A percentile compares a stretch with the other conserved stretches of the same genome.
Conservation (phyloP, 257 asterid genomes). For the Forsythia suspensa region DNA sequence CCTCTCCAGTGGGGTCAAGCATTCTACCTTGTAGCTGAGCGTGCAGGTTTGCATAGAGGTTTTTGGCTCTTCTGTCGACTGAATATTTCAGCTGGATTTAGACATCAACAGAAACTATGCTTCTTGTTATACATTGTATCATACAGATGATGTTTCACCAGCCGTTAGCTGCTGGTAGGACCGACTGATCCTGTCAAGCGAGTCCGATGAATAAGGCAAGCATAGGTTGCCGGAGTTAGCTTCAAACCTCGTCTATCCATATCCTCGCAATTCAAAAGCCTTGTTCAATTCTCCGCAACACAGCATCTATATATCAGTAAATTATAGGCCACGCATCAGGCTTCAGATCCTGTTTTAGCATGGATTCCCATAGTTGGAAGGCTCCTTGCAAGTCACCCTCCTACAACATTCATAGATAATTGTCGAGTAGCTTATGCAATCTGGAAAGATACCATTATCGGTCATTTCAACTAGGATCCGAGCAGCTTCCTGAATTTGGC, state of each 20-base stretch:
- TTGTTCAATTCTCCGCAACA: slow-evolving; percentile 52
- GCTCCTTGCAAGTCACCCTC: slow-evolving; percentile 69
- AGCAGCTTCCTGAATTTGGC: slow-evolving; percentile 54
- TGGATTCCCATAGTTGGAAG: slow-evolving; percentile 63
- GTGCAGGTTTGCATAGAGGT: not conserved
- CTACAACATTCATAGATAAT: slow-evolving; percentile 58
- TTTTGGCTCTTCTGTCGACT: not conserved
- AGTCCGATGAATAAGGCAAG: slow-evolving; percentile 28
- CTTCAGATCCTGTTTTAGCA: slow-evolving; percentile 55
- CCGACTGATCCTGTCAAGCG: slow-evolving; percentile 22
- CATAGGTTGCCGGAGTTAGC: slow-evolving; percentile 49
- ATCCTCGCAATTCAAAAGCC: slow-evolving; percentile 60
- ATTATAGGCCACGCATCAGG: slow-evolving; percentile 84
- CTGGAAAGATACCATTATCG: slow-evolving; percentile 54
- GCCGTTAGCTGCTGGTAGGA: not conserved
- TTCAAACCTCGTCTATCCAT: slow-evolving; percentile 72
- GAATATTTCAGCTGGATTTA: not conserved
- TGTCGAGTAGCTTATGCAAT: slow-evolving; percentile 78
- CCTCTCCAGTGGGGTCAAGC: not conserved
- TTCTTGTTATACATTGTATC: not conserved
- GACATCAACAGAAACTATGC: not conserved
- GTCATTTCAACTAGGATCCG: slow-evolving; percentile 57
- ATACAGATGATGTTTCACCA: not conserved
- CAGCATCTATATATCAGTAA: slow-evolving; percentile 70
- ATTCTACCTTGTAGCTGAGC: not conserved